Conservation (phyloP, 768 basidiomycete species). For the Lentinula sp. region DNA sequence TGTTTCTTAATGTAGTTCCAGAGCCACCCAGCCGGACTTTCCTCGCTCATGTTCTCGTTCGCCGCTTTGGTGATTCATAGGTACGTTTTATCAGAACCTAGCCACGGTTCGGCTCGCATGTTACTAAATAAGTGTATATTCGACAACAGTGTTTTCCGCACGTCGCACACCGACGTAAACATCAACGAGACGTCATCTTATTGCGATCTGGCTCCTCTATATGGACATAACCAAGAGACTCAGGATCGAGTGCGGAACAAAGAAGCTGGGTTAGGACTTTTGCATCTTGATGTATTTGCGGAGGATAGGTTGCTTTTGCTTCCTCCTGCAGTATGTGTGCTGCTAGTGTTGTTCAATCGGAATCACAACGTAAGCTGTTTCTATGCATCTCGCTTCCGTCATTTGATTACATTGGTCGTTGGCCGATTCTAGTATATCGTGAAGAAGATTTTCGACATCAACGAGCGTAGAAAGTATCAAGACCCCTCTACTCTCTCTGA, state of each 20-base stretch:
- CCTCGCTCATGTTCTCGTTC: slow-evolving; percentile 75
- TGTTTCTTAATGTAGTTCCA: slow-evolving; percentile 43
- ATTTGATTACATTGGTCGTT: not conserved
- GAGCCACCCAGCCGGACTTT: slow-evolving; percentile 73
- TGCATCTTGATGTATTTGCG: slow-evolving; percentile 69
- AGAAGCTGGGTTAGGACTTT: slow-evolving; percentile 55
- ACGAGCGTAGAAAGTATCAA: slow-evolving; percentile 61
- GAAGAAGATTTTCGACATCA: slow-evolving; percentile 69
- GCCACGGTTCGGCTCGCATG: not conserved
- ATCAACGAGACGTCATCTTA: slow-evolving; percentile 87
- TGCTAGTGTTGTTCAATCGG: slow-evolving; percentile 86
- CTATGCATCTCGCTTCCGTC: not conserved
- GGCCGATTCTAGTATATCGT: slow-evolving; percentile 63
- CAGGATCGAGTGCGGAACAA: slow-evolving; percentile 47
- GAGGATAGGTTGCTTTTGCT: slow-evolving; percentile 74
- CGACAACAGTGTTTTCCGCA: slow-evolving; percentile 68
- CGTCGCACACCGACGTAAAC: slow-evolving; percentile 54
- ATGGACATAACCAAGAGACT: slow-evolving; percentile 62
- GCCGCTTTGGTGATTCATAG: slow-evolving; percentile 79
- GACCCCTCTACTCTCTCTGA: slow-evolving; percentile 45
- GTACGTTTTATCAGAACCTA: slow-evolving; percentile 23
- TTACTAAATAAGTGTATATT: not conserved
- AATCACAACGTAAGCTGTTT: slow-evolving; percentile 69
- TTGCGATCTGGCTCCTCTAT: slow-evolving; percentile 78
- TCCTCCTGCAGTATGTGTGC: slow-evolving; percentile 67